Conservation (phyloP, 768 basidiomycete species). For the Chlorophyllum brunneum region DNA sequence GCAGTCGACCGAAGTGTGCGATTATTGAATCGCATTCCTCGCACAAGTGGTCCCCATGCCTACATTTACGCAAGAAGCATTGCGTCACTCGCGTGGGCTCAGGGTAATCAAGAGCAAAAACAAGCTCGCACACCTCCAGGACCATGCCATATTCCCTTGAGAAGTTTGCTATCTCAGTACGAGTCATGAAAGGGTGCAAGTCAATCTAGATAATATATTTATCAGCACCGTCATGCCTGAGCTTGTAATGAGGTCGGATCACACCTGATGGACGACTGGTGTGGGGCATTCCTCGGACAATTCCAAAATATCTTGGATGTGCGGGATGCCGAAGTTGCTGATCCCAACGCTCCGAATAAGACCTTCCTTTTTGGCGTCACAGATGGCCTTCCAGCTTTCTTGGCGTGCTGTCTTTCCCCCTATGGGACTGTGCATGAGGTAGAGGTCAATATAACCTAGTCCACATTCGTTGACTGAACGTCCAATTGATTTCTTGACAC, state of each 20-base stretch:
- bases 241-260: constrained; percentile 9
- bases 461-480: constrained; percentile 49
- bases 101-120: constrained; percentile 4
- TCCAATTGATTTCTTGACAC: constrained; percentile 45
- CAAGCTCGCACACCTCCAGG: constrained; percentile 47
- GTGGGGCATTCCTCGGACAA: constrained; percentile 35
- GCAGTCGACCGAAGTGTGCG: constrained; percentile 44
- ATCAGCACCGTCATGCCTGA: background rate
- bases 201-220: constrained; percentile 34
- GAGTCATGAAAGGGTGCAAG: constrained; percentile 69
- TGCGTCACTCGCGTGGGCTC: constrained; percentile 9
- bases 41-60: constrained; percentile 74
- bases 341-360: constrained; percentile 61
- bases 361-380: constrained; percentile 60
- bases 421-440: constrained; percentile 66
- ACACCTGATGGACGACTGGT: constrained; percentile 60
- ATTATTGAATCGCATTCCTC: constrained; percentile 62
- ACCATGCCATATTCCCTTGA: constrained; percentile 54
- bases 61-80: constrained; percentile 20
- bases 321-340: constrained; percentile 55
- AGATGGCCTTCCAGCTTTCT: constrained; percentile 64
- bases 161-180: constrained; percentile 55
- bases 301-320: constrained; percentile 49
- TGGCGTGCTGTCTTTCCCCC: constrained; percentile 53
- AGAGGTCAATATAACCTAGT: constrained; percentile 66